phyloP scores from a whole-genome alignment of 2,329 filamentous ascomycete genomes.

The Penicillium verrucosum region DNA sequence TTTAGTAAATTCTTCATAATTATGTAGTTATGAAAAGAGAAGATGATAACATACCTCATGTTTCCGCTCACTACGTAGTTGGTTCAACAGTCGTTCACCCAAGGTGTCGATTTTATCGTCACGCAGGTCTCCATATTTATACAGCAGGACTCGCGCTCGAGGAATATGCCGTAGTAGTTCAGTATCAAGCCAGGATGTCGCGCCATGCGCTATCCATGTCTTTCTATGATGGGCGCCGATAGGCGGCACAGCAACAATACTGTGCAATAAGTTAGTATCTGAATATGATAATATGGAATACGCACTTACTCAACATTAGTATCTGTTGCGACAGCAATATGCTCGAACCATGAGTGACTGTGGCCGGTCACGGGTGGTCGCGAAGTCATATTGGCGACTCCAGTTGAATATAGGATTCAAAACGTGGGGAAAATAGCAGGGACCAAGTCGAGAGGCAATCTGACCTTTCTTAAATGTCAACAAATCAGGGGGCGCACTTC shows the following conservation, averaged over 20 bases:
- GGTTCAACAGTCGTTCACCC: conserved; percentile 25
- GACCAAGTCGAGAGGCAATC: neutral
- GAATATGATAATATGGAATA: neutral
- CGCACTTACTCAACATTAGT: conserved; percentile 29
- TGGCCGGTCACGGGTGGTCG: neutral
- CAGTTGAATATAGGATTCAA: neutral
- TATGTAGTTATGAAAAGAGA: neutral
- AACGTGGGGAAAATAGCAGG: neutral
- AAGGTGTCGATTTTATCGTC: conserved; percentile 29
- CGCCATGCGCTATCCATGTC: conserved; percentile 27
- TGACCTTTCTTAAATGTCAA: neutral
- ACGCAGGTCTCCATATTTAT: conserved; percentile 27
- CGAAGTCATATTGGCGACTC: conserved; percentile 11
- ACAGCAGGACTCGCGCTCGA: conserved; percentile 28
- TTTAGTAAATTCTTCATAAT: neutral
- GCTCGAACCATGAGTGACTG: conserved; percentile 17
- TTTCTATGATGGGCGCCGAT: conserved; percentile 33
- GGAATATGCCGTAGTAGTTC: conserved; percentile 22
- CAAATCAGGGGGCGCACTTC: conserved; percentile 1
- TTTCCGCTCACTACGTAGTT: conserved; percentile 23
- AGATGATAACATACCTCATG: conserved; percentile 12
- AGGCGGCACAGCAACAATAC: conserved; percentile 37
- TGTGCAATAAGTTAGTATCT: conserved; percentile 8
- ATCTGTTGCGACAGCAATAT: conserved; percentile 8
- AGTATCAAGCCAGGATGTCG: conserved; percentile 25